A percentile compares a stretch with the other conserved stretches of the same genome.
Conservation (phyloP, 257 asterid species). For the Primulina huaijiensis region DNA sequence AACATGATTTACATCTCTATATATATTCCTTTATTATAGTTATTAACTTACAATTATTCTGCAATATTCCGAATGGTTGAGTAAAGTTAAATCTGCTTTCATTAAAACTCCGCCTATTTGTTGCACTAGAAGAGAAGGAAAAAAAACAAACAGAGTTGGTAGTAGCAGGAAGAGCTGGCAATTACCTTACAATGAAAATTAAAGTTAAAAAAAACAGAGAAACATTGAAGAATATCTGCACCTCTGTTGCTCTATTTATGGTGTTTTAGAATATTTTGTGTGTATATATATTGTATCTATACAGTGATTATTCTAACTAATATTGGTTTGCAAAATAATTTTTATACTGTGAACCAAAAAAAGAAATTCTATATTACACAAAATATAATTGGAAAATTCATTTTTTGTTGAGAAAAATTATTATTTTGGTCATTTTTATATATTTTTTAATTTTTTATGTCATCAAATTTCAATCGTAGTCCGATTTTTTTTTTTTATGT, state of each 20-base stretch:
- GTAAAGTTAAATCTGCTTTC: slow-evolving; percentile 26
- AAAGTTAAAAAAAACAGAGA: slow-evolving; percentile 19
- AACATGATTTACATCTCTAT: slow-evolving; percentile 1
- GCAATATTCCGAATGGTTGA: slow-evolving; percentile 20
- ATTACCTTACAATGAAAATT: slow-evolving; percentile 19
- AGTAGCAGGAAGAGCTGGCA: slow-evolving; percentile 41
- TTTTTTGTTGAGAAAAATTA: too few species aligned
- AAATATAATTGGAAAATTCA: too few species aligned
- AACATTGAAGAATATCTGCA: slow-evolving; percentile 30
- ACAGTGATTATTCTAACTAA: too few species aligned
- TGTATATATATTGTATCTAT: too few species aligned
- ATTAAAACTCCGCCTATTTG: slow-evolving; percentile 30
- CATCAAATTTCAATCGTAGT: too few species aligned
- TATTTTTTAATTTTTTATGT: too few species aligned
- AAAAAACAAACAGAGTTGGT: slow-evolving; percentile 39
- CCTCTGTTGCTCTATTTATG: slow-evolving; percentile 14
- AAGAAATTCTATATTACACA: too few species aligned
- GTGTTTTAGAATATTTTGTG: neutral
- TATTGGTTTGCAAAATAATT: too few species aligned
- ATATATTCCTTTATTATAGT: slow-evolving; percentile 12
- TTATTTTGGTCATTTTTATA: too few species aligned
- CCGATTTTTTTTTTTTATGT: too few species aligned
- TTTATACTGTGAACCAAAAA: too few species aligned
- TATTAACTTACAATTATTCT: slow-evolving; percentile 11
- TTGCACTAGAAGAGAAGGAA: slow-evolving; percentile 19